Evolutionary conservation across 306 rosid genomes (phyloP).

Genomic region (Styphnolobium japonicum): DNA sequence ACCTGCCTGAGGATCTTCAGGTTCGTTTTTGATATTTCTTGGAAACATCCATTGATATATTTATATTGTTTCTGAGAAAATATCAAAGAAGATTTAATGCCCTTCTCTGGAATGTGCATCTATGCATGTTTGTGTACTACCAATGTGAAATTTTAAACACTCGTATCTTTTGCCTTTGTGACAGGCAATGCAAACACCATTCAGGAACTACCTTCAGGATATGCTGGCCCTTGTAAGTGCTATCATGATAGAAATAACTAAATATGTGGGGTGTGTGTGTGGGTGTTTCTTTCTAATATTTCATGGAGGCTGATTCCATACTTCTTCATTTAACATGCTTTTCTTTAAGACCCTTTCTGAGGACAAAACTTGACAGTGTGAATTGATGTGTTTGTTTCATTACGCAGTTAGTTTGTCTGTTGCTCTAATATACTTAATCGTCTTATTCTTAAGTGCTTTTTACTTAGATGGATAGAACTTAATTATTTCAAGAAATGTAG

Average conservation of each 20-base stretch:
- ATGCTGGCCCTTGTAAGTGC: slow-evolving; percentile 61
- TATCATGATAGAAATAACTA: background rate
- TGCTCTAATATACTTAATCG: background rate
- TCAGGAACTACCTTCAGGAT: slow-evolving; percentile 73
- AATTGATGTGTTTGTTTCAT: background rate
- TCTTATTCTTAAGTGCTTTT: background rate
- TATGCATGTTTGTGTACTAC: background rate
- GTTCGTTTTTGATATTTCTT: slow-evolving; percentile 22
- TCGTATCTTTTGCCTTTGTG: background rate
- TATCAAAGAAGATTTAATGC: background rate
- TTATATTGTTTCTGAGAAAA: background rate
- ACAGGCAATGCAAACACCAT: slow-evolving; percentile 76
- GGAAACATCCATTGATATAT: background rate
- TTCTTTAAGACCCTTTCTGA: background rate
- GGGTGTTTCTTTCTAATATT: background rate
- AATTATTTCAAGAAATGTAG: background rate
- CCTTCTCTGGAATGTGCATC: background rate
- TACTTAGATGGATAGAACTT: background rate
- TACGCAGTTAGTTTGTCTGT: background rate
- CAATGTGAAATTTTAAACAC: background rate
- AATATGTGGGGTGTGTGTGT: background rate
- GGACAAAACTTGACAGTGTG: background rate
- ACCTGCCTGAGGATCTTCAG: slow-evolving; percentile 67
- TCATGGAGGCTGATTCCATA: background rate
- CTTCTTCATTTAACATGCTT: background rate